phyloP scores from a whole-genome alignment of 768 basidiomycete genomes.

The Boletus eberwhitei region DNA sequence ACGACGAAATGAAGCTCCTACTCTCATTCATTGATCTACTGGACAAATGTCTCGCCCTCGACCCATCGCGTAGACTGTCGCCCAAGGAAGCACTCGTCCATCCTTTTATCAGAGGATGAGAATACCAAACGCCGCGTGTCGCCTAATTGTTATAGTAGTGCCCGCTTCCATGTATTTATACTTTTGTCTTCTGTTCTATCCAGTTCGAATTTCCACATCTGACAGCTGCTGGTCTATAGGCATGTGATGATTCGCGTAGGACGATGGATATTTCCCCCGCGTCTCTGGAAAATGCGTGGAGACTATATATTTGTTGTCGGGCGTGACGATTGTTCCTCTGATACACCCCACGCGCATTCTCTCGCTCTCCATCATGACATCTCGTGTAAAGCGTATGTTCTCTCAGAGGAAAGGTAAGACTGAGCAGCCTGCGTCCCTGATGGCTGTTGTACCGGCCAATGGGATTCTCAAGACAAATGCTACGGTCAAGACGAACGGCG shows the following conservation, averaged over 20 bases:
- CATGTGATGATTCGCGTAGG: background rate
- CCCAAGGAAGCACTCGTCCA: constrained; percentile 88
- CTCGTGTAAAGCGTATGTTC: constrained; percentile 13
- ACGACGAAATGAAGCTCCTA: constrained; percentile 83
- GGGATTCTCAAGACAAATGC: background rate
- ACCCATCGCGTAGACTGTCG: constrained; percentile 81
- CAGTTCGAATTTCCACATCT: constrained; percentile 6
- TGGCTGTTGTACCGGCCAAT: background rate
- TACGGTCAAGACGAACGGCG: background rate
- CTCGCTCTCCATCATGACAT: constrained; percentile 11
- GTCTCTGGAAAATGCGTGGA: background rate
- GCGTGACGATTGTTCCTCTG: background rate
- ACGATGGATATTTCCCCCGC: background rate
- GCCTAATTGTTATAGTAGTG: constrained; percentile 18
- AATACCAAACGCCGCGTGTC: constrained; percentile 11
- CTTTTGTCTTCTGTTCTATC: constrained; percentile 5
- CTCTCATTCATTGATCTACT: constrained; percentile 83
- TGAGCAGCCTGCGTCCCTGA: constrained; percentile 4
- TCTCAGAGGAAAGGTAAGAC: constrained; percentile 9
- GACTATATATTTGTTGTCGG: constrained; percentile 1
- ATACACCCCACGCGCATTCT: background rate
- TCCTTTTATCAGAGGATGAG: constrained; percentile 71
- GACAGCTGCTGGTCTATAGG: constrained; percentile 9
- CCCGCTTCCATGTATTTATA: constrained; percentile 25
- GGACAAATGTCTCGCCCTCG: constrained; percentile 86